Evolutionary conservation across 208 protist species (phyloP).

Genomic region (Phytomonas sp.): DNA sequence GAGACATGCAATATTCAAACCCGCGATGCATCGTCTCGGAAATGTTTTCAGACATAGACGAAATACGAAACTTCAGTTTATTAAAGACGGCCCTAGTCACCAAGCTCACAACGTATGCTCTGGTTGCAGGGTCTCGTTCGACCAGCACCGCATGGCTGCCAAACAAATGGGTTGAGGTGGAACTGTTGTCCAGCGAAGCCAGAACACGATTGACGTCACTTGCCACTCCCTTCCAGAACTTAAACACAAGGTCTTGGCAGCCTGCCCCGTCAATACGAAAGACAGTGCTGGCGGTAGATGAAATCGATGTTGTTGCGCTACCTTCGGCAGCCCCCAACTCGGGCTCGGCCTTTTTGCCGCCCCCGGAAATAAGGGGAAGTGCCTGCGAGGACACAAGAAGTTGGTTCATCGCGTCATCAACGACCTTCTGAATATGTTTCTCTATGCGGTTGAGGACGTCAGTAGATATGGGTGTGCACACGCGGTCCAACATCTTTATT

Average conservation of each 20-base stretch:
- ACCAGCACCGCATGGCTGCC: constrained; percentile 44
- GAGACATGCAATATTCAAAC: constrained; percentile 66
- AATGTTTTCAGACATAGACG: constrained; percentile 69
- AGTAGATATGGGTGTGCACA: constrained; percentile 42
- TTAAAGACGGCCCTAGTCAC: constrained; percentile 50
- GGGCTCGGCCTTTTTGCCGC: constrained; percentile 1
- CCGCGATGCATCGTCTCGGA: constrained; percentile 61
- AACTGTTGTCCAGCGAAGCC: constrained; percentile 19
- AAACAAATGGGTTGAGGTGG: constrained; percentile 31
- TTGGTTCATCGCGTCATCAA: constrained; percentile 48
- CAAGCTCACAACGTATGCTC: constrained; percentile 32
- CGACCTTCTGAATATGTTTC: constrained; percentile 25
- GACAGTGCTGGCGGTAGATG: constrained; percentile 9
- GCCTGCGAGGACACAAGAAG: constrained; percentile 44
- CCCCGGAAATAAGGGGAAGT: constrained; percentile 26
- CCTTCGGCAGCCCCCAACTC: constrained; percentile 7
- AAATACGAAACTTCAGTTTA: constrained; percentile 48
- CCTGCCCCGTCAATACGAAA: constrained; percentile 36
- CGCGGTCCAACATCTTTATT: constrained; percentile 38
- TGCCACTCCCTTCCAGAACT: constrained; percentile 60
- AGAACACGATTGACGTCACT: constrained; percentile 27
- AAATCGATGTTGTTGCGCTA: not conserved
- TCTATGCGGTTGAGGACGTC: constrained; percentile 46
- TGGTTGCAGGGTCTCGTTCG: constrained; percentile 42
- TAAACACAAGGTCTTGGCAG: constrained; percentile 36